Evolutionary conservation across 2,329 filamentous ascomycete species (phyloP).

Genomic region (Trichoderma asperellum): DNA sequence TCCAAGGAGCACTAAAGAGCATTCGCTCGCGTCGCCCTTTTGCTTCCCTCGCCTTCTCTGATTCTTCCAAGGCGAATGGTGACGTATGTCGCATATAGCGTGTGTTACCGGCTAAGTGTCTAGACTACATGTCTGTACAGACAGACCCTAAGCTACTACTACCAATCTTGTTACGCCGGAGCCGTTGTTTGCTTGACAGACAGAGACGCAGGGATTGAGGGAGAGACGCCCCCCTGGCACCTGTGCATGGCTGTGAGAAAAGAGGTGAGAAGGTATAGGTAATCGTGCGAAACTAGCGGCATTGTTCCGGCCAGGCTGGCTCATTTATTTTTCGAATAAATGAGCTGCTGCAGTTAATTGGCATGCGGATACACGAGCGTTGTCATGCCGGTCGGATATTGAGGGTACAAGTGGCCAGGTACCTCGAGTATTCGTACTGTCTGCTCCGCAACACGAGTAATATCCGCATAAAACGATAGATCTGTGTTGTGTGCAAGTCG

Average conservation of each 20-base stretch:
- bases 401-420: slow-evolving; percentile 1
- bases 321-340: background rate
- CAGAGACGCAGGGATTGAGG: background rate
- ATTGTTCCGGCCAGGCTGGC: slow-evolving; percentile 10
- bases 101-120: background rate
- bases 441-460: background rate
- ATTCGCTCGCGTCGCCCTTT: background rate
- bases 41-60: background rate
- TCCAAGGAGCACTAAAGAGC: slow-evolving; percentile 3
- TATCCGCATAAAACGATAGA: slow-evolving; percentile 2
- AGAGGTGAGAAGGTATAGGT: background rate
- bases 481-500: background rate
- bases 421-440: background rate
- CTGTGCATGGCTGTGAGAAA: background rate
- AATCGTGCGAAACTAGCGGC: slow-evolving; percentile 10
- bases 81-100: background rate
- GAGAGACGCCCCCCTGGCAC: background rate
- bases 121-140: background rate
- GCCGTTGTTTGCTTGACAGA: background rate
- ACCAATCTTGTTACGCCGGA: background rate
- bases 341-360: background rate
- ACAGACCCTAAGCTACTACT: background rate
- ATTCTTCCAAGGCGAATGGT: background rate
- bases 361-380: slow-evolving; percentile 4
- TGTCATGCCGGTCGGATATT: slow-evolving; percentile 7